A percentile compares a stretch with the other conserved stretches of the same genome.
These are phyloP conservation scores for Trichopus zeylanicus DNA, from an alignment of 116 monocot genomes.

Conservation along the genomic window DNA sequence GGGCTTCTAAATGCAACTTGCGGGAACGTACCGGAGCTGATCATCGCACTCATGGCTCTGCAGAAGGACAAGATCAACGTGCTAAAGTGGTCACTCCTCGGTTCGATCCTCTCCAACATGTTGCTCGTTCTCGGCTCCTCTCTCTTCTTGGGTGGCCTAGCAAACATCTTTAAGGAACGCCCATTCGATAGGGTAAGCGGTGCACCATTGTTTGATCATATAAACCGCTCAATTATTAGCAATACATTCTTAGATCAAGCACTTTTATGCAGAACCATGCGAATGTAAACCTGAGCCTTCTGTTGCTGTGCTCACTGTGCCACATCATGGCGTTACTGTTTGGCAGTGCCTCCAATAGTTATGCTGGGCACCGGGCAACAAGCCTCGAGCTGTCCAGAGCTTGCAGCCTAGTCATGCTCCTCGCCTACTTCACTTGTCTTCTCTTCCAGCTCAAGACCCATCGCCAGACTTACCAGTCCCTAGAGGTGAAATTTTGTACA, in stretches of 20 bases:
- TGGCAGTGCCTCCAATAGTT: neutral
- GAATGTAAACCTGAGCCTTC: constrained; percentile 39
- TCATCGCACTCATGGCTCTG: constrained; percentile 57
- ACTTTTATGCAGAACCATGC: constrained; percentile 32
- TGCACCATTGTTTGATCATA: too few species aligned
- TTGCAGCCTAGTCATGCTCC: constrained; percentile 47
- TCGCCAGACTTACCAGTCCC: constrained; percentile 26
- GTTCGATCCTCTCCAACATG: constrained; percentile 69
- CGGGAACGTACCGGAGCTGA: constrained; percentile 78
- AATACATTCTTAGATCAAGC: neutral
- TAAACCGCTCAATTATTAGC: too few species aligned
- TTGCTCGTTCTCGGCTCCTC: constrained; percentile 72
- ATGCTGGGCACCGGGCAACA: neutral
- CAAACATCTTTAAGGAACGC: constrained; percentile 34
- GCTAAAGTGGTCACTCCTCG: constrained; percentile 58
- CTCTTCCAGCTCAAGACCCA: constrained; percentile 71
- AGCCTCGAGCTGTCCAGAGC: constrained; percentile 31
- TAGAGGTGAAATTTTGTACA: constrained; percentile 13
- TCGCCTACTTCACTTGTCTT: constrained; percentile 43
- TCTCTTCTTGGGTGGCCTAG: constrained; percentile 46
- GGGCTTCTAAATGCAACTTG: constrained; percentile 86
- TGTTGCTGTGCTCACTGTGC: constrained; percentile 41
- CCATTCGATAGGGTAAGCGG: constrained; percentile 32
- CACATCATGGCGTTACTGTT: constrained; percentile 25
- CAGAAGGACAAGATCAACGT: constrained; percentile 33